Evolutionary conservation across 2,329 filamentous ascomycete species (phyloP).

Genomic region (Paracorniculantispora psalliotae): DNA sequence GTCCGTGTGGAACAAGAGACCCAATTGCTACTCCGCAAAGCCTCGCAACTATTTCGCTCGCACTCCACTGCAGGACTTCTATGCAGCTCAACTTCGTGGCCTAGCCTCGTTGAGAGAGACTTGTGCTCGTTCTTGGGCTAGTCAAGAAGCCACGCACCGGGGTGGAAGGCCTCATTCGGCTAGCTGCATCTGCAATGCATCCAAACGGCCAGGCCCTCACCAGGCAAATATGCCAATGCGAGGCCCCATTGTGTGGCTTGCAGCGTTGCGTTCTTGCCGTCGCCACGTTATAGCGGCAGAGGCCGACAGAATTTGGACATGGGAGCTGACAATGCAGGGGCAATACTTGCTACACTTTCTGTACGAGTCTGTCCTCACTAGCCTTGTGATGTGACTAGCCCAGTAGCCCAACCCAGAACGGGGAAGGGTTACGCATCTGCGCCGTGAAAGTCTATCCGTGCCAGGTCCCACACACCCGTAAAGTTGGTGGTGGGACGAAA

Average conservation of each 20-base stretch:
- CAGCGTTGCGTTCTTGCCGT: neutral
- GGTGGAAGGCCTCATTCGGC: neutral
- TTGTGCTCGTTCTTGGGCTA: neutral
- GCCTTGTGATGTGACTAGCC: neutral
- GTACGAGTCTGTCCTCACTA: neutral
- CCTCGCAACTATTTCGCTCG: neutral
- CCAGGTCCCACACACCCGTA: slow-evolving; percentile 1
- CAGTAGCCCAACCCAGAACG: neutral
- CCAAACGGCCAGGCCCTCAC: neutral
- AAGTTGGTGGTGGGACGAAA: slow-evolving; percentile 9
- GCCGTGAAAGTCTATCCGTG: slow-evolving; percentile 9
- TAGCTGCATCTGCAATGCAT: neutral
- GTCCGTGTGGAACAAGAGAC: slow-evolving; percentile 3
- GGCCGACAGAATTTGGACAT: neutral
- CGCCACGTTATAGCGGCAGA: neutral
- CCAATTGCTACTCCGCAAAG: neutral
- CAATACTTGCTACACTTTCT: neutral
- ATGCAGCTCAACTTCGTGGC: neutral
- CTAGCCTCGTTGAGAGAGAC: neutral
- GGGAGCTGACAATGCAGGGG: slow-evolving; percentile 3
- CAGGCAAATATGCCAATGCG: neutral
- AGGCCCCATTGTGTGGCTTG: neutral
- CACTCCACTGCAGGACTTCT: neutral
- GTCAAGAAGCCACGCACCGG: neutral
- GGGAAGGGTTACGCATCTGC: neutral